These are phyloP conservation scores for Candida quercuum DNA, from an alignment of 805 yeast species.

Conservation along the genomic window DNA sequence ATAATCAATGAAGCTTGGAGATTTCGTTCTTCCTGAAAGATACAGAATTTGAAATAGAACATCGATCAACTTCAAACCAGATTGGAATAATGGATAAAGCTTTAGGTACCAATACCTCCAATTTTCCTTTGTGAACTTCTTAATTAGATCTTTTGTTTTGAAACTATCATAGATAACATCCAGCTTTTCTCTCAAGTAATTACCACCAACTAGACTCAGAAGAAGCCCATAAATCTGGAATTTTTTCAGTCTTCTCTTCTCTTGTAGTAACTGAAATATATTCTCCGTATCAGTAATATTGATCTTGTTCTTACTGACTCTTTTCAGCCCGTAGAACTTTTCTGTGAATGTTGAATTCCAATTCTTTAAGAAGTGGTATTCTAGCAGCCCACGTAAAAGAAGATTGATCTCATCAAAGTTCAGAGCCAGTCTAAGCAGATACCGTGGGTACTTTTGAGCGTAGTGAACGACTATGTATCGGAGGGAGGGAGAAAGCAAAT, in stretches of 20 bases:
- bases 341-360: conserved; percentile 91
- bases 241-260: conserved; percentile 44
- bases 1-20: conserved; percentile 58
- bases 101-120: conserved; percentile 41
- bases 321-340: conserved; percentile 83
- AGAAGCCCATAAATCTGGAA: conserved; percentile 52
- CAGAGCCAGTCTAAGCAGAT: conserved; percentile 55
- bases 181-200: conserved; percentile 66
- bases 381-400: conserved; percentile 55
- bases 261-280: conserved; percentile 37
- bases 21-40: conserved; percentile 58
- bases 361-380: conserved; percentile 58
- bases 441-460: conserved; percentile 71
- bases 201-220: conserved; percentile 54
- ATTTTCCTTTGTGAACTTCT: conserved; percentile 29
- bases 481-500: conserved; percentile 74
- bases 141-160: conserved; percentile 53
- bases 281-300: conserved; percentile 26
- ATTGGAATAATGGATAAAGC: conserved; percentile 55
- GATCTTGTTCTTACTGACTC: conserved; percentile 32
- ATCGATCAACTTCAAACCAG: conserved; percentile 41
- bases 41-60: conserved; percentile 57
- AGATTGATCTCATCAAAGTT: conserved; percentile 74
- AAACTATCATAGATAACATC: conserved; percentile 58
- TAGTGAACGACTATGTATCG: conserved; percentile 77